Base-by-base conservation (phyloP, 2,329 filamentous ascomycete genomes). In the Xylariaceae sp. region DNA sequence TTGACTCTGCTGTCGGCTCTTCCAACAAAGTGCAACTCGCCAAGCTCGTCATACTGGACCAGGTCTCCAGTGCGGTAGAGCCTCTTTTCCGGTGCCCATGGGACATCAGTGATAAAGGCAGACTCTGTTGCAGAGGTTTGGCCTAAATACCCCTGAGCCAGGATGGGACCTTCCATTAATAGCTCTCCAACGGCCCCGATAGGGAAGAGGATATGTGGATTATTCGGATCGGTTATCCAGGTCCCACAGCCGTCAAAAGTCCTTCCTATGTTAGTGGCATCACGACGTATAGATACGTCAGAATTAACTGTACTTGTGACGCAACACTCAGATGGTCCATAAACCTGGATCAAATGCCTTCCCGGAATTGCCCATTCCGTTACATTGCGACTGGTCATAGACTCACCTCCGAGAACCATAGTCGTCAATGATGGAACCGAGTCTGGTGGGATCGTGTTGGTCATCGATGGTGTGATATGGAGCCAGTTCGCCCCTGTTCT, bases 11-110 rank as follows among this genome's bases (percentile, higher is more conserved):
- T 50, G 11, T 50, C 47, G 16, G 40, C 23, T 11, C 47, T 42
- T 43, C 47, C 47, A n/a, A 50, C 30, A 23, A 50, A 50, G 18
- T 50, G 47, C 33, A 50, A 21, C 16, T 50, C 30, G 29, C 47
- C 47, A 1, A 2, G 18, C 39, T 50, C 47, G n/a, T 37, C 39
- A 7, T 43, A 43, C 16, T 37, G 29, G 30, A 50, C 47, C 6
- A 50, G 18, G n/a, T 50, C 47, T 43, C 47, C 47, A 21, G 47
- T 50, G 30, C 47, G 47, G 21, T 50, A 50, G n/a, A 50, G 47
- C 23, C 47, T 36, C 23, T 36, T 50, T 11, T 16, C 47, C 6
- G 39, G 47, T 7, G 37, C 30, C 47, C 47, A 50, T 11, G 11
- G 20, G 23, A 24, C 13, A 43, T 37, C 13, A 6, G 30, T 50